These are phyloP conservation scores for Hordeum vulgare DNA, from an alignment of 176 grass and related monocot genomes.

Conservation along the genomic window MorexV3_pseudomolecules_assembly NC_058520.1:261286326-261286825, in stretches of 20 bases:
- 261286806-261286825: slow-evolving; percentile 19
- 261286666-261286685: slow-evolving; percentile 1
- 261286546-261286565: not conserved
- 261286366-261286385: not conserved
- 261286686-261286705: slow-evolving; percentile 39
- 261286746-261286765: slow-evolving; percentile 44
- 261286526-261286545: not conserved
- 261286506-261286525: not conserved
- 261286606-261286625: slow-evolving; percentile 6
- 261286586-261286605: not conserved
- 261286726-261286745: slow-evolving; percentile 34
- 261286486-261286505: not conserved
- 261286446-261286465: not conserved
- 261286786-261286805: slow-evolving; percentile 19
- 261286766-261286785: slow-evolving; percentile 40
- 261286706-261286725: slow-evolving; percentile 39
- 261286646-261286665: slow-evolving; percentile 28
- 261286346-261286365: too few relatives aligned
- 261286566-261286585: slow-evolving; percentile 8
- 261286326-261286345: too few relatives aligned
- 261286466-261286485: not conserved
- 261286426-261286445: not conserved
- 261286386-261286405: not conserved
- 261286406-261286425: not conserved
- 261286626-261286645: slow-evolving; percentile 34